These are phyloP conservation scores for Agrocybe pediades DNA, from an alignment of 768 basidiomycete species.

Conservation along the genomic window DNA sequence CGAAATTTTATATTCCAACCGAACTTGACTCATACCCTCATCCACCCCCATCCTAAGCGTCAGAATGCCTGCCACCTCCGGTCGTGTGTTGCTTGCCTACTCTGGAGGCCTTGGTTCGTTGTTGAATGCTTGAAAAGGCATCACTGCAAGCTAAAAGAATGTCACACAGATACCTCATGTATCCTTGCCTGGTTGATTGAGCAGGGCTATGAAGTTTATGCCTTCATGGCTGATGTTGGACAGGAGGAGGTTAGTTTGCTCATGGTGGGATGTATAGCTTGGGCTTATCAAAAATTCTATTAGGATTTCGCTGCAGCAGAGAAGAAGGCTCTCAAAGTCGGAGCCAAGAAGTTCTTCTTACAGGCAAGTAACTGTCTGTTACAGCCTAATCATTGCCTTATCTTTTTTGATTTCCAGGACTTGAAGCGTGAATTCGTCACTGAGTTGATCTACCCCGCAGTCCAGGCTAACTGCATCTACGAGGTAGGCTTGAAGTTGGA, in stretches of 20 bases:
- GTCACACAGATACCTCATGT: conserved; percentile 99
- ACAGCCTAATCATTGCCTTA: neutral
- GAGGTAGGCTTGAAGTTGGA: conserved; percentile 58
- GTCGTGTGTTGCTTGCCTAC: conserved; percentile 95
- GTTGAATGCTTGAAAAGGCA: conserved; percentile 1
- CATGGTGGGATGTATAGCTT: neutral
- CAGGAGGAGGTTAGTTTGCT: conserved; percentile 71
- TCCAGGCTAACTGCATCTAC: conserved; percentile 99
- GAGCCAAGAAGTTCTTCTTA: conserved; percentile 95
- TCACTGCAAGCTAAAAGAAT: no score
- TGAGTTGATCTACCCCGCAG: conserved; percentile 96
- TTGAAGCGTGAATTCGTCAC: conserved; percentile 93
- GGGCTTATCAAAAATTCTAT: neutral
- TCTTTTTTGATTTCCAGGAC: conserved; percentile 54
- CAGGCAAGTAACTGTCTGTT: conserved; percentile 47
- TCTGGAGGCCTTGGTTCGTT: conserved; percentile 93
- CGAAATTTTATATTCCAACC: conserved; percentile 15
- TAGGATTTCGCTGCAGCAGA: conserved; percentile 94
- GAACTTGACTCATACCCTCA: conserved; percentile 15
- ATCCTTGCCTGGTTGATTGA: conserved; percentile 99
- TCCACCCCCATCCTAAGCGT: conserved; percentile 7
- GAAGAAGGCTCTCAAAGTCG: conserved; percentile 85
- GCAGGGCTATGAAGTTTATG: conserved; percentile 94
- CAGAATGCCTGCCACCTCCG: conserved; percentile 54
- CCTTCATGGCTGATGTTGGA: conserved; percentile 96